These are phyloP conservation scores for Solanum chacoense DNA, from an alignment of 305 asterid genomes.

Conservation along the genomic window DNA sequence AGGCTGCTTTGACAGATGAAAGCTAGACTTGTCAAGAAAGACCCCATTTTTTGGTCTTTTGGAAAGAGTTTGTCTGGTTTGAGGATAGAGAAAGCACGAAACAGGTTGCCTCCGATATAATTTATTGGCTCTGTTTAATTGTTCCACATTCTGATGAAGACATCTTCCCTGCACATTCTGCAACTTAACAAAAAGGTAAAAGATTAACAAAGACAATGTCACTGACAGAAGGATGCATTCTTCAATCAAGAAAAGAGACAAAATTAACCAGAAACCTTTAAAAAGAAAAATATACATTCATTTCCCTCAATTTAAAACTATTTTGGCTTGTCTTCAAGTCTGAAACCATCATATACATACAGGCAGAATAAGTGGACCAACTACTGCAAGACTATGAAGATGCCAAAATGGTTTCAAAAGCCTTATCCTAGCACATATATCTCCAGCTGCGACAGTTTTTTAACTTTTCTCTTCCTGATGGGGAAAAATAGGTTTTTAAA, in stretches of 20 bases:
- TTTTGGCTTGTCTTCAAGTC: neutral
- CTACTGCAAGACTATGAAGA: neutral
- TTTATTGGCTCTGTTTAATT: constrained; percentile 16
- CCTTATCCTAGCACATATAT: neutral
- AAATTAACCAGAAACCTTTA: neutral
- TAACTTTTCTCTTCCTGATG: neutral
- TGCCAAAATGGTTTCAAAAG: neutral
- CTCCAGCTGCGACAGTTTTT: neutral
- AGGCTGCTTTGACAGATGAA: constrained; percentile 29
- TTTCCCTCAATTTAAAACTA: neutral
- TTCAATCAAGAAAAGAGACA: neutral
- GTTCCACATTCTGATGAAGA: constrained; percentile 31
- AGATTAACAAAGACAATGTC: neutral
- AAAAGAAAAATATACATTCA: neutral
- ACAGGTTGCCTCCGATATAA: constrained; percentile 23
- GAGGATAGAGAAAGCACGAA: constrained; percentile 56
- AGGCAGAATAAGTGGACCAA: neutral
- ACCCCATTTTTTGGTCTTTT: constrained; percentile 46
- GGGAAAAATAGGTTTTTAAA: neutral
- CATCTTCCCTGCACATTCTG: constrained; percentile 52
- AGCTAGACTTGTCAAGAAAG: constrained; percentile 56
- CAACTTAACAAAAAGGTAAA: constrained; percentile 14
- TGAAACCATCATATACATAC: neutral
- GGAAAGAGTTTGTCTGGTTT: constrained; percentile 31
- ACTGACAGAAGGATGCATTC: neutral